Percentiles rank a stretch among this genome's conserved stretches.
phyloP scores from a whole-genome alignment of 352 stramenopile genomes.

The Phytophthora citricola region DNA sequence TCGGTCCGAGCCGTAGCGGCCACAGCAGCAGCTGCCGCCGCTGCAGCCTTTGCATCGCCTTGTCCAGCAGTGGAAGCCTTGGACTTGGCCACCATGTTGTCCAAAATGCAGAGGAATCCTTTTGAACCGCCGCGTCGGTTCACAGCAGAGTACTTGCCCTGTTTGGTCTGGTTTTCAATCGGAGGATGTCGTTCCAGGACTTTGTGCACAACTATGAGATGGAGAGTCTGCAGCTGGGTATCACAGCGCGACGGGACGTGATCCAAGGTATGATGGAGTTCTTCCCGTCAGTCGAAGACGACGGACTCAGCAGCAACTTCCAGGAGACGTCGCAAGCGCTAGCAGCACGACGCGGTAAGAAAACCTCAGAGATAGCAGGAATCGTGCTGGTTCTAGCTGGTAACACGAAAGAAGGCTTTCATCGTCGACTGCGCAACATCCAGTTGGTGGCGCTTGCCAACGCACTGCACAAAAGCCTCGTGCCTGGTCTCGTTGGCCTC shows the following conservation, averaged over 20 bases:
- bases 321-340: conserved; percentile 56
- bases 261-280: conserved; percentile 52
- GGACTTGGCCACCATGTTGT: conserved; percentile 22
- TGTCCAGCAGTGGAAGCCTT: conserved; percentile 34
- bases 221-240: conserved; percentile 73
- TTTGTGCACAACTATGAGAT: conserved; percentile 81
- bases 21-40: conserved; percentile 13
- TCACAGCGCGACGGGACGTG: conserved; percentile 68
- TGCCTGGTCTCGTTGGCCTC: conserved; percentile 48
- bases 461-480: conserved; percentile 56
- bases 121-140: conserved; percentile 36
- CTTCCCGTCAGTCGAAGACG: conserved; percentile 45
- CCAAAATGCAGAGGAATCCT: background rate
- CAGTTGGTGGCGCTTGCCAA: conserved; percentile 62
- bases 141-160: background rate
- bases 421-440: conserved; percentile 70
- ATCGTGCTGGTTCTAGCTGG: conserved; percentile 49
- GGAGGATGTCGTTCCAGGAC: conserved; percentile 63
- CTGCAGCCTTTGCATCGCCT: conserved; percentile 30
- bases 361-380: conserved; percentile 9
- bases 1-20: conserved; percentile 13
- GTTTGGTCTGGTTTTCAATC: background rate
- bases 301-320: conserved; percentile 40
- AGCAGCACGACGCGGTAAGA: conserved; percentile 44
- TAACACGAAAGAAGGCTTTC: conserved; percentile 65